Evolutionary conservation across 805 yeast species (phyloP).

Genomic region (Cyberlindnera galapagoensis): DNA sequence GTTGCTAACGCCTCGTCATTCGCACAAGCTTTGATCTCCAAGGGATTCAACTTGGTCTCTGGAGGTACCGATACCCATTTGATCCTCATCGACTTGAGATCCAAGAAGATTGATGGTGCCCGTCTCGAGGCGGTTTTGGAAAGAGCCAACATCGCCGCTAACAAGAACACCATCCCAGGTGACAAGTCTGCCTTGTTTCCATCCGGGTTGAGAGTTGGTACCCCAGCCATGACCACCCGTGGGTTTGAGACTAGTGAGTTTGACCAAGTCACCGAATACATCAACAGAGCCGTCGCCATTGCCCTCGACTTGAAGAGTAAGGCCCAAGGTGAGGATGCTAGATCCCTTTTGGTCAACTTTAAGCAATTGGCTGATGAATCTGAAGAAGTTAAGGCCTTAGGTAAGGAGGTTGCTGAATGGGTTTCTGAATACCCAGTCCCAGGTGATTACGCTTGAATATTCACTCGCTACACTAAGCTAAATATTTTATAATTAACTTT

Average conservation of each 20-base stretch:
- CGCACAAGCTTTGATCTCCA: conserved; percentile 55
- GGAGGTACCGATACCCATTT: conserved; percentile 94
- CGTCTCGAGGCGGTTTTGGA: conserved; percentile 89
- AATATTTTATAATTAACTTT: too few relatives aligned
- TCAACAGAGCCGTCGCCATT: conserved; percentile 70
- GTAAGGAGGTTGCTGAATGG: conserved; percentile 65
- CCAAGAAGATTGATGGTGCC: conserved; percentile 84
- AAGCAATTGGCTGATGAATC: conserved; percentile 62
- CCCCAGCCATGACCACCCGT: conserved; percentile 98
- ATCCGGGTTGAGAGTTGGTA: conserved; percentile 93
- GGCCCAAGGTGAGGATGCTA: conserved; percentile 52
- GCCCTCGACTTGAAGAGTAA: conserved; percentile 54
- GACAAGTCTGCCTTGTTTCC: conserved; percentile 95
- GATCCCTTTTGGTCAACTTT: conserved; percentile 60
- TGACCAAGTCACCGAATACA: conserved; percentile 69
- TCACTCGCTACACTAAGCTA: too few relatives aligned
- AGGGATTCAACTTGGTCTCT: conserved; percentile 75
- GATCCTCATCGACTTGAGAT: conserved; percentile 76
- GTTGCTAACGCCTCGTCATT: conserved; percentile 75
- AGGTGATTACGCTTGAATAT: conserved; percentile 44
- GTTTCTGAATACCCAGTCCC: conserved; percentile 81
- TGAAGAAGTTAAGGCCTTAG: conserved; percentile 52
- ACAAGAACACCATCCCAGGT: conserved; percentile 95
- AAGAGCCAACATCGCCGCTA: conserved; percentile 86
- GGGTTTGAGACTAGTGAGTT: conserved; percentile 80